Evolutionary conservation across 2,329 filamentous ascomycete species (phyloP), one percentile per base, ranked within the genome.

Genomic region (Venturia aucupariae): DNA sequence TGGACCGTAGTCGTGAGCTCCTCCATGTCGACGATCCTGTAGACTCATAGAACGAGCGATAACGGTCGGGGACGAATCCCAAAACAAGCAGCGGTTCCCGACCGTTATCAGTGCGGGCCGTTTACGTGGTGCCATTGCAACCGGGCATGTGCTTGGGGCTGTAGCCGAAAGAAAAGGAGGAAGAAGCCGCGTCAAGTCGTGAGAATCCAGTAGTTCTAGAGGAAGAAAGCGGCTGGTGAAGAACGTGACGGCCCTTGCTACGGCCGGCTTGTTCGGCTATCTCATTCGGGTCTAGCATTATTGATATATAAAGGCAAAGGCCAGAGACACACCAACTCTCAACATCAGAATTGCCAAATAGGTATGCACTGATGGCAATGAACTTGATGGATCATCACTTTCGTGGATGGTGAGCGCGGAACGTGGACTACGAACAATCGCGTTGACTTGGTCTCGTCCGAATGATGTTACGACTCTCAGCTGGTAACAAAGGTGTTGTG

Each of bases 121-220:
- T 17, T 57, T 38, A 35, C 51, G 51, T 57, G 51, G 51, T 54
- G 48, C 51, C 51, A 57, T 55, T 48, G n/a, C n/a, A n/a, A 48
- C n/a, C 35, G 13, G 24, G 19, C 19, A 13, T 35, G 2, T 17
- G 4, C 4, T 48, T n/a, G 19, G 24, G 44, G 44, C 17, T 22
- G 44, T 48, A 22, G 10, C 11, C 44, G 44, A 22, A 48, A 22
- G 39, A 13, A 41, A 13, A 41, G 15, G 39, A 4, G 13, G 4
- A 15, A 57, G 24, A 19, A 11, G 10, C 46, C 22, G 22, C 8
- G 7, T 57, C 27, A 6, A 57, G 51, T 30, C 30, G 27, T 19
- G 27, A 30, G 24, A 22, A 30, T 7, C 17, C 11, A 27, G 4
- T 7, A 3, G 51, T 24, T n/a, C 7, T 8, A 46, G 13, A 11